A percentile compares a stretch with the other conserved stretches of the same genome.
phyloP scores from a whole-genome alignment of 192 early-diverging fungal species.

The Podochytrium sp. region DNA sequence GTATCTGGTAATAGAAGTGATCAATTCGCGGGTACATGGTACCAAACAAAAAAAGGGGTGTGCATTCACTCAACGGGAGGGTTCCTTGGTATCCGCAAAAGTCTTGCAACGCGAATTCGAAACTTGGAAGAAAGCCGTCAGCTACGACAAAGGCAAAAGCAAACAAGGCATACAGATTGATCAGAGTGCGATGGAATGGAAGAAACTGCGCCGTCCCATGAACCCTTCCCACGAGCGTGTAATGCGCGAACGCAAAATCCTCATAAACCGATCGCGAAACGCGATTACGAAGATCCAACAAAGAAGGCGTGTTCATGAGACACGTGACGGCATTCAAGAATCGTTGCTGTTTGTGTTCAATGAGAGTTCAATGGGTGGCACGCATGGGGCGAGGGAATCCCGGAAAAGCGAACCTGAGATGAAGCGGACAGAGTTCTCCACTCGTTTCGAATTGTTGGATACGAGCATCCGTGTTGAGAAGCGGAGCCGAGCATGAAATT shows the following conservation, averaged over 20 bases:
- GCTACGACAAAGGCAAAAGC: too few relatives aligned
- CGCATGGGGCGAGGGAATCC: too few relatives aligned
- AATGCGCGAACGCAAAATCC: constrained; percentile 13
- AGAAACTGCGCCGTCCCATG: constrained; percentile 28
- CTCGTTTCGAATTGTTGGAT: constrained; percentile 12
- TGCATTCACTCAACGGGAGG: constrained; percentile 33
- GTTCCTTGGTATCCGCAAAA: constrained; percentile 15
- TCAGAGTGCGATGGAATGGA: constrained; percentile 33
- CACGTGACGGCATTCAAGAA: constrained; percentile 22
- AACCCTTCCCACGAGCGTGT: not conserved
- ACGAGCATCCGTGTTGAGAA: not conserved
- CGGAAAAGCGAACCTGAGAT: too few relatives aligned
- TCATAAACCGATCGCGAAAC: not conserved
- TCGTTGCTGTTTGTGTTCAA: too few relatives aligned
- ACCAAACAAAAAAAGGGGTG: not conserved
- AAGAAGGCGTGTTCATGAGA: constrained; percentile 13
- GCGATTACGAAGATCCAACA: not conserved
- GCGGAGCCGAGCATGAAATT: not conserved
- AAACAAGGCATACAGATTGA: too few relatives aligned
- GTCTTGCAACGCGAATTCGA: constrained; percentile 27
- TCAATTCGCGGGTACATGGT: too few relatives aligned
- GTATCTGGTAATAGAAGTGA: too few relatives aligned
- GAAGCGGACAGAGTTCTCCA: constrained; percentile 6
- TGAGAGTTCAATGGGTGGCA: too few relatives aligned
- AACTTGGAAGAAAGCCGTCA: too few relatives aligned